These are phyloP conservation scores for Whalleya microplaca DNA, from an alignment of 2,329 filamentous ascomycete species.

Conservation along the genomic window DNA sequence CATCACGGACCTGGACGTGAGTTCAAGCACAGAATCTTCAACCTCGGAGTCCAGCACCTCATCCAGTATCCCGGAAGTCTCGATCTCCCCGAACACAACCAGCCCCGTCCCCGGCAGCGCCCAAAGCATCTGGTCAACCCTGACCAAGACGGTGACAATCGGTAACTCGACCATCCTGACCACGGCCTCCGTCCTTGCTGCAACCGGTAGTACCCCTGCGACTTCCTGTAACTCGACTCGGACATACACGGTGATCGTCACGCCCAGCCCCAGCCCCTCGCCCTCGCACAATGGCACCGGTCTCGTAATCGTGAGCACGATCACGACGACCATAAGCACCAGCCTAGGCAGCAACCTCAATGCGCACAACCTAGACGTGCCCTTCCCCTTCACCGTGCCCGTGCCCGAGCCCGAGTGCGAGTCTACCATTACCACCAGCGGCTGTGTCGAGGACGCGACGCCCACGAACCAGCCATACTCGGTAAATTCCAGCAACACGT, in stretches of 20 bases:
- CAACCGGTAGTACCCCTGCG: neutral
- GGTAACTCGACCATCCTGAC: neutral
- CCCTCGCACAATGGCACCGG: neutral
- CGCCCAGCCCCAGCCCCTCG: neutral
- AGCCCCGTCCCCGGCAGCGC: slow-evolving; percentile 3
- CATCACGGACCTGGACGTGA: no score
- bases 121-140: neutral
- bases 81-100: slow-evolving; percentile 6
- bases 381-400: no score
- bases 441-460: slow-evolving; percentile 9
- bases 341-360: neutral
- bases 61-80: neutral
- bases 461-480: neutral
- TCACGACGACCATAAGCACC: neutral
- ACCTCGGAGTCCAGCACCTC: neutral
- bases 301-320: neutral
- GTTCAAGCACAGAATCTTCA: no score
- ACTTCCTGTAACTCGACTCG: slow-evolving; percentile 4
- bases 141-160: neutral
- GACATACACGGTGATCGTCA: slow-evolving; percentile 1
- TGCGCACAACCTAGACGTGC: no score
- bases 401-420: neutral
- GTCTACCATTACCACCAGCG: neutral
- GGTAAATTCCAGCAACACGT: no score
- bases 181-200: neutral